These are phyloP conservation scores for Zygosaccharomyces rouxii DNA, from an alignment of 805 yeast genomes.

Conservation along the genomic window DNA sequence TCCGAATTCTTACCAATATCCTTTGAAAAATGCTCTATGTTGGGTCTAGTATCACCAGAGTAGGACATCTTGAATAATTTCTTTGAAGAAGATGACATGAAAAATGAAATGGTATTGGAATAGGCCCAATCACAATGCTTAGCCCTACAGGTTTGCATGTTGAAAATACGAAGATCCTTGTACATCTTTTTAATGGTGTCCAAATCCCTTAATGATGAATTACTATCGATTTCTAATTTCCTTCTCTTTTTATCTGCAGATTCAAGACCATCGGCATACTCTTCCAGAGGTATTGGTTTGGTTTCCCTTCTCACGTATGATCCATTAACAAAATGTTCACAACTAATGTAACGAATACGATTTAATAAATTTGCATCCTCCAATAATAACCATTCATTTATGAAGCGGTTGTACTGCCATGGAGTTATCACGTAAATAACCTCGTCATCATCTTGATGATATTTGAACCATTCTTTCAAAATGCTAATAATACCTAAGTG, in stretches of 20 bases:
- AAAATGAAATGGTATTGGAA: slow-evolving; percentile 53
- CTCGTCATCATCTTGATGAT: slow-evolving; percentile 37
- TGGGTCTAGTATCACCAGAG: slow-evolving; percentile 95
- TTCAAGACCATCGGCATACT: slow-evolving; percentile 12
- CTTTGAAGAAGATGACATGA: slow-evolving; percentile 22
- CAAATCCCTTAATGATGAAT: slow-evolving; percentile 27
- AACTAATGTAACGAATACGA: slow-evolving; percentile 50
- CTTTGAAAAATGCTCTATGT: slow-evolving; percentile 48
- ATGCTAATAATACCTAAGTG: slow-evolving; percentile 79
- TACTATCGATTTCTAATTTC: slow-evolving; percentile 26
- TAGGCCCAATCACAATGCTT: slow-evolving; percentile 83
- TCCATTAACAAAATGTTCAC: slow-evolving; percentile 52
- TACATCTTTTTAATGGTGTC: slow-evolving; percentile 36
- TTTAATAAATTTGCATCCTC: slow-evolving; percentile 41
- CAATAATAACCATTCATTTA: slow-evolving; percentile 61
- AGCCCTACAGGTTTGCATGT: slow-evolving; percentile 65
- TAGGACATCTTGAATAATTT: slow-evolving; percentile 67
- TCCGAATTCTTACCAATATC: slow-evolving; percentile 64
- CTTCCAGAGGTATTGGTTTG: slow-evolving; percentile 28
- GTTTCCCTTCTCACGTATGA: slow-evolving; percentile 33
- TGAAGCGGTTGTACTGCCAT: slow-evolving; percentile 62
- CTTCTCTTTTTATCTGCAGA: slow-evolving; percentile 17
- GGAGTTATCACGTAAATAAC: slow-evolving; percentile 65
- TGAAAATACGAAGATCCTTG: slow-evolving; percentile 40
- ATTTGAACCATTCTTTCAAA: slow-evolving; percentile 59